Percentiles rank a stretch among this genome's conserved stretches.
Conservation (phyloP, 2,329 filamentous ascomycete species). For the Trichoderma koningiopsis region DNA sequence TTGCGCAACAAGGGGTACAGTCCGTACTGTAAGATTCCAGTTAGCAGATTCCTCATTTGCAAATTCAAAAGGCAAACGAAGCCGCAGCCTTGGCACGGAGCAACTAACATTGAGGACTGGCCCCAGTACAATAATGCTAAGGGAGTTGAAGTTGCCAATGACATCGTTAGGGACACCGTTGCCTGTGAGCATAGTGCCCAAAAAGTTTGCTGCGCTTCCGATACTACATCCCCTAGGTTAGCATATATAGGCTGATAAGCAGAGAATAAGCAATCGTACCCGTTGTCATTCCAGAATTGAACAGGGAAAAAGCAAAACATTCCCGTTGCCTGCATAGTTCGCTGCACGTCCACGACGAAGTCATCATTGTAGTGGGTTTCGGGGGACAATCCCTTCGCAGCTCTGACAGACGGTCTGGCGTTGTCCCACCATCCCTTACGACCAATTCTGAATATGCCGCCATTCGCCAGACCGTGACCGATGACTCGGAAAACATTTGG, state of each 20-base stretch:
- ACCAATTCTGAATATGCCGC: constrained; percentile 54
- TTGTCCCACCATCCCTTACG: constrained; percentile 59
- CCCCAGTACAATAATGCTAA: constrained; percentile 57
- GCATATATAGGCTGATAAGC: not conserved
- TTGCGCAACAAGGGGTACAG: constrained; percentile 61
- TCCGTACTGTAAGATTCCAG: constrained; percentile 27
- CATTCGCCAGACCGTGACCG: constrained; percentile 54
- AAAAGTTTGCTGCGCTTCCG: constrained; percentile 40
- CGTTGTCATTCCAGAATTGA: constrained; percentile 45
- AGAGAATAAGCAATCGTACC: not conserved
- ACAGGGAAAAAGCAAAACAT: constrained; percentile 48
- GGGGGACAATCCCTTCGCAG: constrained; percentile 41
- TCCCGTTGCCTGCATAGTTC: constrained; percentile 48
- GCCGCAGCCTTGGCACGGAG: not conserved
- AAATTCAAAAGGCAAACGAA: not conserved
- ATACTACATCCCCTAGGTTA: constrained; percentile 32
- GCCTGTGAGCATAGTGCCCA: constrained; percentile 47
- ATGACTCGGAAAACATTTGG: constrained; percentile 60
- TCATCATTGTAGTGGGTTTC: constrained; percentile 63
- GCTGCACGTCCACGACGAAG: constrained; percentile 66
- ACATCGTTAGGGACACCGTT: constrained; percentile 62
- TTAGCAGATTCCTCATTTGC: not conserved
- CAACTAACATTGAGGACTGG: constrained; percentile 32
- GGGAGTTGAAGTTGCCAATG: constrained; percentile 59
- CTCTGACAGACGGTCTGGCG: constrained; percentile 57